A percentile compares a stretch with the other conserved stretches of the same genome.
These are phyloP conservation scores for Ophiocordyceps unilateralis DNA, from an alignment of 2,329 filamentous ascomycete species.

Conservation along the genomic window DNA sequence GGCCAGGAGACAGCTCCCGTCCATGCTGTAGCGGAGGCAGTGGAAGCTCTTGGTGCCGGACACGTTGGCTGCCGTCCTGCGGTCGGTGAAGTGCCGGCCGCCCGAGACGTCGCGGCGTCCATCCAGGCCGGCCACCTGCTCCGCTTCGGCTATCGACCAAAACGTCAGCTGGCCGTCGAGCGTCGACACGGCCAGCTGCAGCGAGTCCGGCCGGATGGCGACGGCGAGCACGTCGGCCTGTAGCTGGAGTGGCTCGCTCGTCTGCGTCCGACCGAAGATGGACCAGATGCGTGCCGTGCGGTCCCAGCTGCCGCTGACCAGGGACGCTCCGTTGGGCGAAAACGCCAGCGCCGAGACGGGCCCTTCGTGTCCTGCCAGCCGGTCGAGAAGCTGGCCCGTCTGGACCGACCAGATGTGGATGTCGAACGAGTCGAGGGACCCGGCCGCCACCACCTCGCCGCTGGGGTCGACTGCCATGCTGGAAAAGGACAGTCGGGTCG, in stretches of 20 bases:
- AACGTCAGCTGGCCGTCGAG: conserved; percentile 89
- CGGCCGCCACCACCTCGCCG: conserved; percentile 88
- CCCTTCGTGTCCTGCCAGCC: conserved; percentile 80
- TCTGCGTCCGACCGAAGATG: conserved; percentile 85
- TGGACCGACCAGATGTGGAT: conserved; percentile 98
- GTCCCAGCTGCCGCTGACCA: conserved; percentile 94
- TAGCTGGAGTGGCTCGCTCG: conserved; percentile 81
- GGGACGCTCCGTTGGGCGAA: conserved; percentile 63
- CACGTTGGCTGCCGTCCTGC: conserved; percentile 78
- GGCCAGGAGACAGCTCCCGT: conserved; percentile 78
- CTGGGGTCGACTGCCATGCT: conserved; percentile 93
- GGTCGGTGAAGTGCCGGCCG: conserved; percentile 73
- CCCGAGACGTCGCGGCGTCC: conserved; percentile 85
- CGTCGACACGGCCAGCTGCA: conserved; percentile 81
- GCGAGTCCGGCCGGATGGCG: conserved; percentile 74
- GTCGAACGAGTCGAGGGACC: conserved; percentile 89
- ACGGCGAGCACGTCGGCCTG: conserved; percentile 82
- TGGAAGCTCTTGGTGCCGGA: conserved; percentile 82
- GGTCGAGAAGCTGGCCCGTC: conserved; percentile 85
- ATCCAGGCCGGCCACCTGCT: conserved; percentile 74
- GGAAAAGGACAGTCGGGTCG: conserved; percentile 78
- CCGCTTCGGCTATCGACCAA: conserved; percentile 79
- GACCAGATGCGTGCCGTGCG: conserved; percentile 91
- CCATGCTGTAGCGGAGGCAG: conserved; percentile 77
- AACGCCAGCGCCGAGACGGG: conserved; percentile 82